Evolutionary conservation across 495 filamentous ascomycete species (phyloP).

Genomic region (Hyaloscypha finlandica): DNA sequence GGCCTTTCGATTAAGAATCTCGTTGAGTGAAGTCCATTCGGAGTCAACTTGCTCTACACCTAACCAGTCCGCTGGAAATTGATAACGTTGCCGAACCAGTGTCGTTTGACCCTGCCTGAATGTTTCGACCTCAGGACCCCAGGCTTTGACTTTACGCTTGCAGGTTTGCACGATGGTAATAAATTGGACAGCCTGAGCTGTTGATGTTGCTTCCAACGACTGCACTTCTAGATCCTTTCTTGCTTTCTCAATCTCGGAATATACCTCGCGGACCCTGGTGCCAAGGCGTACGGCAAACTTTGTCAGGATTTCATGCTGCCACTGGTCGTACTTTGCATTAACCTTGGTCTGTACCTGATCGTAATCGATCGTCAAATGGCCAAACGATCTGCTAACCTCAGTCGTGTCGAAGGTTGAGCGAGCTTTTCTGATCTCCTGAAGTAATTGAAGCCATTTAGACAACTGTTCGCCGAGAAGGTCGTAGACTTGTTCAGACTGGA

Average conservation of each 20-base stretch:
- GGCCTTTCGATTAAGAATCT: constrained; percentile 82
- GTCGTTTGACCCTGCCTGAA: constrained; percentile 95
- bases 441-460: constrained; percentile 86
- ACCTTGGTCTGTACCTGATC: constrained; percentile 98
- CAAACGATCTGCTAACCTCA: constrained; percentile 86
- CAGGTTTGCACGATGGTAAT: constrained; percentile 97
- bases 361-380: constrained; percentile 92
- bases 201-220: constrained; percentile 88
- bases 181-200: constrained; percentile 93
- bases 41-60: constrained; percentile 91
- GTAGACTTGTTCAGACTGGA: constrained; percentile 93
- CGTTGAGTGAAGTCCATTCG: constrained; percentile 88
- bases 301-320: constrained; percentile 93
- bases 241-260: constrained; percentile 85
- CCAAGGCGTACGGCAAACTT: constrained; percentile 90
- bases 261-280: constrained; percentile 85
- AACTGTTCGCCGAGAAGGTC: constrained; percentile 88
- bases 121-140: constrained; percentile 92
- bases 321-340: constrained; percentile 98
- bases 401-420: constrained; percentile 95
- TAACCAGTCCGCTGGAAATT: constrained; percentile 91
- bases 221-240: constrained; percentile 86
- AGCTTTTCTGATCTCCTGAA: constrained; percentile 93
- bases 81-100: constrained; percentile 83
- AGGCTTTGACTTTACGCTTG: constrained; percentile 86